Base-by-base conservation (phyloP, 352 stramenopile genomes). In the Pythium scleroteichum region DNA sequence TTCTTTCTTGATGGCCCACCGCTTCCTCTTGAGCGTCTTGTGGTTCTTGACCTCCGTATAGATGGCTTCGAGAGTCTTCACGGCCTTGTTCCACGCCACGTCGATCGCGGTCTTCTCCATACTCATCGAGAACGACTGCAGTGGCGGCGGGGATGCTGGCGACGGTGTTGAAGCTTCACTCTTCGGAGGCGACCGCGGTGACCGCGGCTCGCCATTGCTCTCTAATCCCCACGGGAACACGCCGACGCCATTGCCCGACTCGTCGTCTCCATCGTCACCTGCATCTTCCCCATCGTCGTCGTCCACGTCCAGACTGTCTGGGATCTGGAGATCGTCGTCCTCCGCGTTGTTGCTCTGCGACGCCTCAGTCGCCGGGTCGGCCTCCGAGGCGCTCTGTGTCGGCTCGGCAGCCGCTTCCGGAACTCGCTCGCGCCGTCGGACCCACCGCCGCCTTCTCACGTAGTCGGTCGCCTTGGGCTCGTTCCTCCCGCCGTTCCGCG, bases 401-500 rank as follows among this genome's bases (percentile, higher is more conserved):
- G 44, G 4, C 29, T 41, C 29, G 5, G 27, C 9, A 6, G 17
- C 26, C 9, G 64, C 41, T 20, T 26, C 24, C 1, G 59, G 54
- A n/a, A 78, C 65, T 3, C 77, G 75, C 51, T 73, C 66, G 8
- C 84, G 79, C 14, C 59, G 75, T 16, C 84, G 78, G 16, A 90
- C 59, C 84, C 84, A 93, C 29, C 84, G 69, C 6, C 84, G 71
- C 4, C 84, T 69, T 51, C 82, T 74, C 22, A 92, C 79, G 48
- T 92, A 88, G 52, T 92, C 82, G 0, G 79, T 92, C 3, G 76
- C 59, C 14, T 76, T 76, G 1, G 82, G 79, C 6, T 77, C 59
- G 20, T 66, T 84, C 1, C 78, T 69, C n/a, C 78, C 78, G 35
- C 77, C 64, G 10, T 79, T 69, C 60, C 75, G 80, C 56, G 87